These are phyloP conservation scores for Narthecium ossifragum DNA, from an alignment of 106 monocot species.

Conservation along the genomic window DNA sequence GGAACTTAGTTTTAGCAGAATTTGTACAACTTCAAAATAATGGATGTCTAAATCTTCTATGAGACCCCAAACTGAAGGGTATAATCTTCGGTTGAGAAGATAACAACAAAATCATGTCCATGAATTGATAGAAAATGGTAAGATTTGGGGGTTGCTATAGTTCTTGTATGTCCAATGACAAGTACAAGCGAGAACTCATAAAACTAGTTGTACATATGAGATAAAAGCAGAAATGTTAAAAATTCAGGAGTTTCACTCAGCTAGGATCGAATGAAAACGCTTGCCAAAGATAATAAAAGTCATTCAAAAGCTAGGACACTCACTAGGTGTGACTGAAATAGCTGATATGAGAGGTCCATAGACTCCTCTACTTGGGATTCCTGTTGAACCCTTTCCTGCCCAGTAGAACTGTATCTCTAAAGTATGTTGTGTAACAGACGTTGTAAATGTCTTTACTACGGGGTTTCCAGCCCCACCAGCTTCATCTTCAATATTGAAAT, in stretches of 20 bases:
- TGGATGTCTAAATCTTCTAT: too few relatives aligned
- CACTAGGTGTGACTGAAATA: conserved; percentile 66
- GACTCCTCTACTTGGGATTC: conserved; percentile 58
- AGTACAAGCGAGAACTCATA: background rate
- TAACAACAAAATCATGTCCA: too few relatives aligned
- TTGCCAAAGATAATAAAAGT: conserved; percentile 5
- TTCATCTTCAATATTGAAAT: conserved; percentile 59
- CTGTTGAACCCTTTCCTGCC: conserved; percentile 72
- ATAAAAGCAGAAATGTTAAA: background rate
- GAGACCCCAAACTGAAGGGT: too few relatives aligned
- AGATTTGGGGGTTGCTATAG: too few relatives aligned
- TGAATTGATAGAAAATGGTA: too few relatives aligned
- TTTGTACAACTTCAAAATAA: too few relatives aligned
- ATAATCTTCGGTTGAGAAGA: too few relatives aligned
- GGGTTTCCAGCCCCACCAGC: conserved; percentile 50
- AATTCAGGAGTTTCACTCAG: background rate
- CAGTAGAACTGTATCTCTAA: conserved; percentile 69
- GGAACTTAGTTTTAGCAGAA: too few relatives aligned
- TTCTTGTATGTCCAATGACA: background rate
- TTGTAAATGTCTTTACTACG: conserved; percentile 38
- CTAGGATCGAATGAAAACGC: background rate
- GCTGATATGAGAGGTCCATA: conserved; percentile 85
- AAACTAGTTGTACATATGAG: background rate
- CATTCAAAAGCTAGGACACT: too few relatives aligned
- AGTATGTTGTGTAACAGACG: conserved; percentile 36